Evolutionary conservation across 106 monocot species (phyloP).

Genomic region (Apostasia shenzhenica): DNA sequence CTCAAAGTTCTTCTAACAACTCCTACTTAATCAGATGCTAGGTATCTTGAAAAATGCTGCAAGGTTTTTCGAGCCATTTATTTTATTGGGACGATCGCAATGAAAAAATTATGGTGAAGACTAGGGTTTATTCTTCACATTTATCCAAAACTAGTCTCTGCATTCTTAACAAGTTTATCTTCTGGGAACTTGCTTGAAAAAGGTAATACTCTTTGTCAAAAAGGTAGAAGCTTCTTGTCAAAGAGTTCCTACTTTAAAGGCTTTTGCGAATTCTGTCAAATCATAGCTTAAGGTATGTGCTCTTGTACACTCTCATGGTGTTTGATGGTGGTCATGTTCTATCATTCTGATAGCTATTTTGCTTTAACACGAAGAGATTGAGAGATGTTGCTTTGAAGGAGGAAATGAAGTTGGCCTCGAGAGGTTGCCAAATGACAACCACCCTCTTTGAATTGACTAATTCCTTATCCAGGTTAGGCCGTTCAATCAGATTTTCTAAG

Average conservation of each 20-base stretch:
- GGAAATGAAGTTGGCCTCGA: slow-evolving; percentile 35
- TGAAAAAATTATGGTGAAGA: slow-evolving; percentile 32
- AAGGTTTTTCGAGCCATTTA: slow-evolving; percentile 65
- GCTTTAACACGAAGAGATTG: slow-evolving; percentile 43
- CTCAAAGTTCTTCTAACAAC: background rate
- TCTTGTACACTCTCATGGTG: background rate
- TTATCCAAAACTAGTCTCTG: slow-evolving; percentile 59
- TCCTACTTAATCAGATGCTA: slow-evolving; percentile 32
- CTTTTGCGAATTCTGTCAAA: slow-evolving; percentile 64
- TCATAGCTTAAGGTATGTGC: slow-evolving; percentile 73
- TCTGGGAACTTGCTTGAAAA: slow-evolving; percentile 68
- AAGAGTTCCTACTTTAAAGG: slow-evolving; percentile 55
- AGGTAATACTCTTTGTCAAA: slow-evolving; percentile 58
- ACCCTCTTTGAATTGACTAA: slow-evolving; percentile 59
- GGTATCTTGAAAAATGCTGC: slow-evolving; percentile 72
- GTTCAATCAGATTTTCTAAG: background rate
- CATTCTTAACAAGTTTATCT: slow-evolving; percentile 54
- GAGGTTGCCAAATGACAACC: slow-evolving; percentile 21
- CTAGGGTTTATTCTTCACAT: slow-evolving; percentile 55
- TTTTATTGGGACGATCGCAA: slow-evolving; percentile 50
- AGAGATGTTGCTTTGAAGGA: slow-evolving; percentile 54
- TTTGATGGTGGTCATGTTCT: background rate
- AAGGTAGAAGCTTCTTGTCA: slow-evolving; percentile 40
- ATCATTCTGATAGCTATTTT: slow-evolving; percentile 5
- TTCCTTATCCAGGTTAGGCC: slow-evolving; percentile 66